phyloP scores from a whole-genome alignment of 306 rosid genomes.

The Vigna angularis region DNA sequence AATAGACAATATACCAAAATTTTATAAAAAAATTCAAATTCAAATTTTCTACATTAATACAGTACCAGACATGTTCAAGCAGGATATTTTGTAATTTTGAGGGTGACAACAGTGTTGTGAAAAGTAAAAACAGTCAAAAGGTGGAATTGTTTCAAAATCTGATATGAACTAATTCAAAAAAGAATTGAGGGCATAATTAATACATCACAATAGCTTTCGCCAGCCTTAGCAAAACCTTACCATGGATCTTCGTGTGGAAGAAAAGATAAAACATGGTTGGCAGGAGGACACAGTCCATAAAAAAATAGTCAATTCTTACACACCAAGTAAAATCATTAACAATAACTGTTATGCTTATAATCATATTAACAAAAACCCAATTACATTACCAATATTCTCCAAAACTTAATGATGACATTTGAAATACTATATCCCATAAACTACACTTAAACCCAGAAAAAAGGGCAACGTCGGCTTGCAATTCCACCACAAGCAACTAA shows the following conservation, averaged over 20 bases:
- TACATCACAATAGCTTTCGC: slow-evolving; percentile 3
- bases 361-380: slow-evolving; percentile 25
- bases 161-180: background rate
- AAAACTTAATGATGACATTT: slow-evolving; percentile 30
- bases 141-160: background rate
- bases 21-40: background rate
- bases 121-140: slow-evolving; percentile 4
- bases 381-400: slow-evolving; percentile 10
- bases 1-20: background rate
- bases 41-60: slow-evolving; percentile 22
- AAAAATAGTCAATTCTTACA: slow-evolving; percentile 29
- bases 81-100: slow-evolving; percentile 11
- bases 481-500: slow-evolving; percentile 28
- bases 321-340: slow-evolving; percentile 21
- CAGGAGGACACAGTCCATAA: slow-evolving; percentile 18
- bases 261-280: slow-evolving; percentile 3
- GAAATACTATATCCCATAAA: slow-evolving; percentile 16
- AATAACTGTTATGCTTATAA: slow-evolving; percentile 5
- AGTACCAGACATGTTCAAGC: background rate
- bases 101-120: slow-evolving; percentile 1
- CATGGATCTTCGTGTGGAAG: background rate
- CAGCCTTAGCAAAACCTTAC: slow-evolving; percentile 21
- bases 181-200: slow-evolving; percentile 18
- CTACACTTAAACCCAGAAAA: slow-evolving; percentile 1
- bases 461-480: slow-evolving; percentile 9